phyloP scores from a whole-genome alignment of 1,284 basidiomycete genomes.

The Rhodotorula sp. region DNA sequence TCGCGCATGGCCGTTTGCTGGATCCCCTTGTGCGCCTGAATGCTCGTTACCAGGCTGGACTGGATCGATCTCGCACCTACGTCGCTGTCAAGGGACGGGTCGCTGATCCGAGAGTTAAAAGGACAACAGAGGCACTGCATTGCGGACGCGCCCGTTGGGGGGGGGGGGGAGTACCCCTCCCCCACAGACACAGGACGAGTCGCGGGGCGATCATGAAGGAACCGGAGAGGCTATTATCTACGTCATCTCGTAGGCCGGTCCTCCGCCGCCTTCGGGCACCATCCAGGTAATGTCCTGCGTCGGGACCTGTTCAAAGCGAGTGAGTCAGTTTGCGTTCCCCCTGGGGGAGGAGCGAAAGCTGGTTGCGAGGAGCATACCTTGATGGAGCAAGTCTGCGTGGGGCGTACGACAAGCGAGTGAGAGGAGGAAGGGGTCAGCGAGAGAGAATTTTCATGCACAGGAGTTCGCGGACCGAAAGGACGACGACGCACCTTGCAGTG shows the following conservation, averaged over 20 bases:
- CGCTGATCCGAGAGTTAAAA: too few relatives aligned
- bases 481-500: slow-evolving; percentile 70
- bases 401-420: neutral
- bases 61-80: too few relatives aligned
- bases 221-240: slow-evolving; percentile 51
- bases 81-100: too few relatives aligned
- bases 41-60: too few relatives aligned
- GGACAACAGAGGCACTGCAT: too few relatives aligned
- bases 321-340: neutral
- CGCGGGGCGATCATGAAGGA: neutral
- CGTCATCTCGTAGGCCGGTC: slow-evolving; percentile 55
- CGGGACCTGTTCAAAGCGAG: slow-evolving; percentile 19
- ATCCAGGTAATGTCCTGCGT: slow-evolving; percentile 86
- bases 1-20: too few relatives aligned
- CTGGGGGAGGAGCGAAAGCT: too few relatives aligned
- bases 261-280: slow-evolving; percentile 88
- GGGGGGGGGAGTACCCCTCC: too few relatives aligned
- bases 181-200: too few relatives aligned
- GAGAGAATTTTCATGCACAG: neutral
- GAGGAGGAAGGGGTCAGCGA: neutral
- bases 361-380: slow-evolving; percentile 55
- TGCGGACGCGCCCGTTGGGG: too few relatives aligned
- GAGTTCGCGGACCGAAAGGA: neutral
- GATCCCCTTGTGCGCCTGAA: too few relatives aligned
- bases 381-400: slow-evolving; percentile 71